These are phyloP conservation scores for Herpotrichia juniperi DNA, from an alignment of 2,329 filamentous ascomycete species.

Conservation along the genomic window DNA sequence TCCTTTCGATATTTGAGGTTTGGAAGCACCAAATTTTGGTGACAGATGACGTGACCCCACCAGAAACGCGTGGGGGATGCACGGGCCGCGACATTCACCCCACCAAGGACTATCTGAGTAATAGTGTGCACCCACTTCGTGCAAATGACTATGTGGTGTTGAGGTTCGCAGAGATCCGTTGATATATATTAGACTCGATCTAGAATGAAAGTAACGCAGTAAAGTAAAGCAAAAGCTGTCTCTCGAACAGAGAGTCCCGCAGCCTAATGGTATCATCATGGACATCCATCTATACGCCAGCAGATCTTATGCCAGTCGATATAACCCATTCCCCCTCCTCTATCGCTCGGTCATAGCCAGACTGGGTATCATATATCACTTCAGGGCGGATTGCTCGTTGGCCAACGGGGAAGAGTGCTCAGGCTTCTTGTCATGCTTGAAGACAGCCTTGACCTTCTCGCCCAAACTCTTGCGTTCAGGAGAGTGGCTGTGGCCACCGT, in stretches of 20 bases:
- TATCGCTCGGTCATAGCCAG: not conserved
- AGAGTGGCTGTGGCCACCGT: constrained; percentile 51
- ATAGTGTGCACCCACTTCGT: no score
- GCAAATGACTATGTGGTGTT: no score
- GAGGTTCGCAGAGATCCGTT: not conserved
- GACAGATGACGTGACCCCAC: constrained; percentile 2
- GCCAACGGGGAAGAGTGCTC: constrained; percentile 33
- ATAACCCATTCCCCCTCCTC: constrained; percentile 4
- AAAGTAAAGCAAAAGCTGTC: constrained; percentile 4
- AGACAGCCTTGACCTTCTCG: constrained; percentile 53
- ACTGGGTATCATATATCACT: constrained; percentile 10
- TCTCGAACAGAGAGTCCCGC: not conserved
- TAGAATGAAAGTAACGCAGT: not conserved
- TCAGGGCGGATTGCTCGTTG: constrained; percentile 18
- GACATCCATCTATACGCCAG: constrained; percentile 10
- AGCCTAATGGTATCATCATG: constrained; percentile 15
- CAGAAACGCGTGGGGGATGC: not conserved
- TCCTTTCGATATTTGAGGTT: no score
- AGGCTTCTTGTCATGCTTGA: constrained; percentile 44
- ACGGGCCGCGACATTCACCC: not conserved
- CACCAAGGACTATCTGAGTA: not conserved
- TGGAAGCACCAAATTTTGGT: not conserved
- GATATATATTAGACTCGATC: not conserved
- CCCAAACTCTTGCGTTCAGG: constrained; percentile 46
- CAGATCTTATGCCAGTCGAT: no score